Conservation (phyloP, 1,139 yeast genomes). For the Candida albicans region DNA sequence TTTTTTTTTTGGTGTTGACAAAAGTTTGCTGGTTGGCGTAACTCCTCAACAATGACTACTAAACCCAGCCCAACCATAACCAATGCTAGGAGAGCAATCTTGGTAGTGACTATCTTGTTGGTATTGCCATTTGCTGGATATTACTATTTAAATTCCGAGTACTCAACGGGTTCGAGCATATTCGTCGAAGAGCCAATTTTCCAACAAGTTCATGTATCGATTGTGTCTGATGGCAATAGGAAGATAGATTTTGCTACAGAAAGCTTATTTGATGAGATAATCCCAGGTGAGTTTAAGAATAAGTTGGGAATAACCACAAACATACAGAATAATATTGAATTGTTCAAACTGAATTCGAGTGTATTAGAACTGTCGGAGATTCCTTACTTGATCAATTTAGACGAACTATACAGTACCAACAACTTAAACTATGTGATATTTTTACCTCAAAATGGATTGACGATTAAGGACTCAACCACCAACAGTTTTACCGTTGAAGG, state of each 20-base stretch:
- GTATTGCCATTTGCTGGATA: conserved; percentile 1
- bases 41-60: neutral
- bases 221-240: conserved; percentile 2
- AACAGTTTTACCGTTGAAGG: conserved; percentile 82
- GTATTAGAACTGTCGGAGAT: conserved; percentile 1
- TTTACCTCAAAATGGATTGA: conserved; percentile 54
- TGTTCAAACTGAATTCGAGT: conserved; percentile 3
- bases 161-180: neutral
- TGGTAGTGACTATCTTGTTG: neutral
- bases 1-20: no score
- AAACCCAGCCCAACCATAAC: neutral
- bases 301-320: conserved; percentile 1
- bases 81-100: neutral
- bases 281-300: neutral
- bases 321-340: conserved; percentile 3
- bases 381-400: conserved; percentile 4
- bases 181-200: conserved; percentile 1
- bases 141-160: conserved; percentile 1
- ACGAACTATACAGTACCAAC: conserved; percentile 3
- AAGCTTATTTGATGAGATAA: neutral
- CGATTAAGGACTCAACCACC: conserved; percentile 48
- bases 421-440: conserved; percentile 3
- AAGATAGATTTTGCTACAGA: neutral
- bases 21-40: neutral
- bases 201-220: conserved; percentile 3